phyloP scores from a whole-genome alignment of 1,284 basidiomycete species.

The Fomitopsis betulina region DNA sequence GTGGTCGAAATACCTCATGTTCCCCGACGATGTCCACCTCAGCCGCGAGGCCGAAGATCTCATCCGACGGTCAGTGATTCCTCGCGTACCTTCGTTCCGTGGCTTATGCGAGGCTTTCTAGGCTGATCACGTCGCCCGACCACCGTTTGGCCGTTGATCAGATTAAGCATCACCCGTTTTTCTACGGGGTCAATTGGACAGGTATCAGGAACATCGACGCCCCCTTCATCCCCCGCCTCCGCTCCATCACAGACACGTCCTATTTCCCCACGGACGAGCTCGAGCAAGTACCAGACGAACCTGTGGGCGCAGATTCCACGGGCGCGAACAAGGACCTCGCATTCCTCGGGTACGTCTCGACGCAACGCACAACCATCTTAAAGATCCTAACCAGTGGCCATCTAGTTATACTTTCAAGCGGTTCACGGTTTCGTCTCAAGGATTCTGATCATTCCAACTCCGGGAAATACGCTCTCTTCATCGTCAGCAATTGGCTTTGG shows the following conservation, averaged over 20 bases:
- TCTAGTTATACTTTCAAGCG: slow-evolving; percentile 80
- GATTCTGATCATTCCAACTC: slow-evolving; percentile 20
- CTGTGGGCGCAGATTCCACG: slow-evolving; percentile 63
- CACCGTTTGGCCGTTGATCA: slow-evolving; percentile 79
- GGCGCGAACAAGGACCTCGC: slow-evolving; percentile 87
- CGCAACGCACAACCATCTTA: background rate
- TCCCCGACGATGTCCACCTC: slow-evolving; percentile 96
- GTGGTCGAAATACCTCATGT: slow-evolving; percentile 87
- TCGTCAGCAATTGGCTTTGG: background rate
- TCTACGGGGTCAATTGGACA: slow-evolving; percentile 95
- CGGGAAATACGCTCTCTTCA: background rate
- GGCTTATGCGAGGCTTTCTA: slow-evolving; percentile 19
- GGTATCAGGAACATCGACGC: slow-evolving; percentile 90
- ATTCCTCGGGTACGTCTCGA: slow-evolving; percentile 76
- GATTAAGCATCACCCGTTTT: slow-evolving; percentile 94
- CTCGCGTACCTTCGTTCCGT: background rate
- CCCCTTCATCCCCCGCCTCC: slow-evolving; percentile 91
- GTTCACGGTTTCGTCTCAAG: slow-evolving; percentile 45
- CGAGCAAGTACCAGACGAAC: slow-evolving; percentile 75
- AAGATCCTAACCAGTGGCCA: background rate
- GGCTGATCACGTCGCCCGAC: slow-evolving; percentile 85
- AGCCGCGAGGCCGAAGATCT: slow-evolving; percentile 91
- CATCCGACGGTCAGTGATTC: slow-evolving; percentile 61
- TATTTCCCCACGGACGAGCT: slow-evolving; percentile 98
- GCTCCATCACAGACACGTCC: slow-evolving; percentile 90